These are phyloP conservation scores for Tuber calosporum DNA, from an alignment of 495 filamentous ascomycete genomes.

Conservation along the genomic window DNA sequence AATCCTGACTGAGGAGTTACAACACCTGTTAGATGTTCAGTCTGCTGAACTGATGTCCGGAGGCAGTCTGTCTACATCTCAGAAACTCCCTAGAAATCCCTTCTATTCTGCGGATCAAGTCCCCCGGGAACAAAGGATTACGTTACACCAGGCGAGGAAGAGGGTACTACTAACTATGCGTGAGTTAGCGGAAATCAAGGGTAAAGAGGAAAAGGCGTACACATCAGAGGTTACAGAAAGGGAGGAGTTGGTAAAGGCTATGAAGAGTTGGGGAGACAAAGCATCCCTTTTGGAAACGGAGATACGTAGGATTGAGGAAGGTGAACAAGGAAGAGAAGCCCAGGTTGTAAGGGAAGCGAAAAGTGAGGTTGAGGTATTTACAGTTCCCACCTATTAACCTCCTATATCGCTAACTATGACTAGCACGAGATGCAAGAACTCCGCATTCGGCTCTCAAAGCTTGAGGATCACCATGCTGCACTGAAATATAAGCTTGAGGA, in stretches of 20 bases:
- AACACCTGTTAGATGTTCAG: slow-evolving; percentile 77
- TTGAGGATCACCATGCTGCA: slow-evolving; percentile 25
- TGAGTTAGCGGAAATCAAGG: slow-evolving; percentile 63
- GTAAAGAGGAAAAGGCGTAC: slow-evolving; percentile 61
- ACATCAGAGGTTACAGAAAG: slow-evolving; percentile 52
- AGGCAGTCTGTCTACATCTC: slow-evolving; percentile 23
- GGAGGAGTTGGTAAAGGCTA: slow-evolving; percentile 53
- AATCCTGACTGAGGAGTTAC: slow-evolving; percentile 66
- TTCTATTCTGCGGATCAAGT: slow-evolving; percentile 1
- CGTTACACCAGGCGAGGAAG: slow-evolving; percentile 51
- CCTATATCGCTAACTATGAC: not conserved
- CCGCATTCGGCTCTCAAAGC: slow-evolving; percentile 20
- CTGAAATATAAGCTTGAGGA: slow-evolving; percentile 47
- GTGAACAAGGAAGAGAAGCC: slow-evolving; percentile 38
- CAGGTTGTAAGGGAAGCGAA: slow-evolving; percentile 43
- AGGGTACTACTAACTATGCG: slow-evolving; percentile 66
- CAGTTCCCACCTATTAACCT: not conserved
- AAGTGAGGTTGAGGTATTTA: slow-evolving; percentile 25
- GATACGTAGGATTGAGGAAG: slow-evolving; percentile 53
- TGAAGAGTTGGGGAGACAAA: slow-evolving; percentile 57
- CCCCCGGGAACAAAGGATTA: slow-evolving; percentile 15
- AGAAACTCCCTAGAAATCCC: not conserved
- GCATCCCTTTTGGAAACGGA: slow-evolving; percentile 51
- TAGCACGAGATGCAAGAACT: slow-evolving; percentile 23
- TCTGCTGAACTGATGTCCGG: slow-evolving; percentile 58